These are phyloP conservation scores for Piper betle DNA, from an alignment of 164 flowering plant species.

Conservation along the genomic window DNA sequence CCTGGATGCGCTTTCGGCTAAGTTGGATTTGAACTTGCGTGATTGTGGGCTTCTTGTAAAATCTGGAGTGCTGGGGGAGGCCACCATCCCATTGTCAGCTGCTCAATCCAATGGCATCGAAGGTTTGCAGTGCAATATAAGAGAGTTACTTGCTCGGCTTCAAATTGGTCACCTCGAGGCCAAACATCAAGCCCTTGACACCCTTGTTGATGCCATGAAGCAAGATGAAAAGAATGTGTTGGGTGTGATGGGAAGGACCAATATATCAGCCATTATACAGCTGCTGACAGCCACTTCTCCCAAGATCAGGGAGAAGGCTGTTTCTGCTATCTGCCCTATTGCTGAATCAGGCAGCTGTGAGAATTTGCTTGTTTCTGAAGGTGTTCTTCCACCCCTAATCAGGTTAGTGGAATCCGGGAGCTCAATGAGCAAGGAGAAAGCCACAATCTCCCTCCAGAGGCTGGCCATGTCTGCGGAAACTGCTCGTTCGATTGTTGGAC, in stretches of 20 bases:
- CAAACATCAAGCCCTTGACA: conserved; percentile 69
- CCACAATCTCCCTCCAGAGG: conserved; percentile 69
- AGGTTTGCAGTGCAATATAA: conserved; percentile 16
- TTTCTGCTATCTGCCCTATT: conserved; percentile 52
- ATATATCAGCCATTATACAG: conserved; percentile 64
- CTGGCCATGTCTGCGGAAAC: conserved; percentile 65
- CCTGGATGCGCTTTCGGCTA: conserved; percentile 59
- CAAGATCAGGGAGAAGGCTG: conserved; percentile 64
- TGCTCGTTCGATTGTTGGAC: conserved; percentile 69
- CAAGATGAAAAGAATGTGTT: conserved; percentile 74
- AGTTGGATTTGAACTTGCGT: conserved; percentile 63
- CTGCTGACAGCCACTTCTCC: conserved; percentile 78
- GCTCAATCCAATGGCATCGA: conserved; percentile 25
- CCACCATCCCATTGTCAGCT: conserved; percentile 30
- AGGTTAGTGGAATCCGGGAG: conserved; percentile 78
- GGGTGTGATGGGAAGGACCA: conserved; percentile 52
- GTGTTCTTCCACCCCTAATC: conserved; percentile 77
- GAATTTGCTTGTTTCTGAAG: conserved; percentile 76
- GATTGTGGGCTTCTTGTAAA: conserved; percentile 76
- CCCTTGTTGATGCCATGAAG: conserved; percentile 55
- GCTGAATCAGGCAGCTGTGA: conserved; percentile 79
- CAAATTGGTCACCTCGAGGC: conserved; percentile 89
- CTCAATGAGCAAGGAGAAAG: conserved; percentile 57
- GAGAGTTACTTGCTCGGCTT: conserved; percentile 82
- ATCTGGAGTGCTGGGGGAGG: conserved; percentile 78